Evolutionary conservation across 352 stramenopile species (phyloP).

Genomic region (Pythium oligandrum): DNA sequence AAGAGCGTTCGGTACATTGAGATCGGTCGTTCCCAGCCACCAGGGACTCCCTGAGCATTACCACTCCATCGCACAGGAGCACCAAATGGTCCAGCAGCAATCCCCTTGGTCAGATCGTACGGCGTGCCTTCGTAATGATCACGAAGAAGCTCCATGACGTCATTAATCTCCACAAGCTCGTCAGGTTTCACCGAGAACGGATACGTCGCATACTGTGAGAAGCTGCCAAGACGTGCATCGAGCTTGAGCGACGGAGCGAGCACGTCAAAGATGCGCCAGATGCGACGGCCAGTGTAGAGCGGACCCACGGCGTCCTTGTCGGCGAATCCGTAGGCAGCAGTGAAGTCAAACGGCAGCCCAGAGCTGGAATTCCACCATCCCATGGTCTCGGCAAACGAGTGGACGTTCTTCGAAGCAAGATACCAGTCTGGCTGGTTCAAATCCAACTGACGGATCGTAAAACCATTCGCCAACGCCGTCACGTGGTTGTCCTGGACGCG

Average conservation of each 20-base stretch:
- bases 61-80: constrained; percentile 80
- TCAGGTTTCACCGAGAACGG: constrained; percentile 89
- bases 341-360: constrained; percentile 65
- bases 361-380: constrained; percentile 71
- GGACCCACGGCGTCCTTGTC: constrained; percentile 54
- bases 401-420: constrained; percentile 86
- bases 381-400: constrained; percentile 76
- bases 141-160: constrained; percentile 82
- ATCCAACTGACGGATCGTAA: constrained; percentile 90
- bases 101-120: constrained; percentile 84
- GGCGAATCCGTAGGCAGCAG: constrained; percentile 54
- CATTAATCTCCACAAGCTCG: constrained; percentile 35
- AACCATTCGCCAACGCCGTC: constrained; percentile 89
- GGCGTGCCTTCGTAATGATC: constrained; percentile 90
- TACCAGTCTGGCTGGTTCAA: constrained; percentile 75
- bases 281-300: constrained; percentile 73
- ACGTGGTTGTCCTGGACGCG: constrained; percentile 88
- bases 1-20: constrained; percentile 89
- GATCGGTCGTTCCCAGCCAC: constrained; percentile 87
- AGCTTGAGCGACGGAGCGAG: constrained; percentile 75
- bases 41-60: constrained; percentile 37
- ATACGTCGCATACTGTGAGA: constrained; percentile 73
- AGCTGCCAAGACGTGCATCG: constrained; percentile 49
- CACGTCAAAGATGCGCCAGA: constrained; percentile 87
- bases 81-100: constrained; percentile 88